Evolutionary conservation across 164 flowering plant genomes (phyloP).

Genomic region (Liquidambar formosana): DNA sequence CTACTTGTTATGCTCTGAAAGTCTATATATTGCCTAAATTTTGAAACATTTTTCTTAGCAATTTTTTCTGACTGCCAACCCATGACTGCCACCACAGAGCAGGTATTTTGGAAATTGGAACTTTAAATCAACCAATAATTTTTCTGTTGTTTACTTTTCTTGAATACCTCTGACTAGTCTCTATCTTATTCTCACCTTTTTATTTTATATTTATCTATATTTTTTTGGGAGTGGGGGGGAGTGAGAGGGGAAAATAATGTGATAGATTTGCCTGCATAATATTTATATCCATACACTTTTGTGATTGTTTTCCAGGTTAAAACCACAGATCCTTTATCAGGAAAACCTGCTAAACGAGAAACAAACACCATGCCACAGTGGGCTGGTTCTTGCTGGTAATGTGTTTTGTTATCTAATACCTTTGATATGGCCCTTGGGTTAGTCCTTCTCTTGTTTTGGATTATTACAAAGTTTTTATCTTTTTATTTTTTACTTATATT

Average conservation of each 20-base stretch:
- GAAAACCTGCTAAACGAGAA: slow-evolving; percentile 54
- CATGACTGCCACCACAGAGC: too few relatives aligned
- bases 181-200: too few relatives aligned
- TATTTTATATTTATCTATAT: not conserved
- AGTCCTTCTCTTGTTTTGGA: not conserved
- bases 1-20: too few relatives aligned
- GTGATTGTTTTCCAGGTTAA: slow-evolving; percentile 50
- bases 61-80: too few relatives aligned
- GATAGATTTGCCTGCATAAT: not conserved
- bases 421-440: not conserved
- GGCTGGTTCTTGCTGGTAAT: slow-evolving; percentile 74
- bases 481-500: not conserved
- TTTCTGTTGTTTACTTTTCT: not conserved
- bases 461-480: not conserved
- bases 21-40: too few relatives aligned
- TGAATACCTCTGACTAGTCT: not conserved
- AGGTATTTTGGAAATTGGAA: too few relatives aligned
- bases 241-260: not conserved
- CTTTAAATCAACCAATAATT: too few relatives aligned
- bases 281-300: not conserved
- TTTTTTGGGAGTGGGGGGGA: not conserved
- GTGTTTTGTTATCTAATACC: not conserved
- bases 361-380: slow-evolving; percentile 58
- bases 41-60: too few relatives aligned
- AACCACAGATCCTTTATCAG: slow-evolving; percentile 38